Conservation (phyloP, 75 land plant species). For the Sequoia sempervirens region DNA sequence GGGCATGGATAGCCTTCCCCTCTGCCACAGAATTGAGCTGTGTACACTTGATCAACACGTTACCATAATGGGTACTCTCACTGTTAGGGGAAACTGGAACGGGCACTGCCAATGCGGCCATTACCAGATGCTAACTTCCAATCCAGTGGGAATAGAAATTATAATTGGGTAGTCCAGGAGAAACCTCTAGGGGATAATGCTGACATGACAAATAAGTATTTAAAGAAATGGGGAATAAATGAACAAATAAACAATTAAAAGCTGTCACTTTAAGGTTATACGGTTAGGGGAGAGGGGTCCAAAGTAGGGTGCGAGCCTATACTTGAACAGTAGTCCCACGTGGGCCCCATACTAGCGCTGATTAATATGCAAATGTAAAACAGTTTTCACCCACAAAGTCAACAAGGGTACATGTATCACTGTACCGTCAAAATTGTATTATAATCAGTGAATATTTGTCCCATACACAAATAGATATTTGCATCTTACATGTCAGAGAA, state of each 20-base stretch:
- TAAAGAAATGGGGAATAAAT: neutral
- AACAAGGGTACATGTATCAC: too few species aligned
- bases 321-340: too few species aligned
- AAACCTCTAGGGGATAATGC: neutral
- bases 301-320: too few species aligned
- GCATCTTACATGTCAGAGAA: too few species aligned
- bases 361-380: too few species aligned
- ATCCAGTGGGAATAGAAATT: neutral
- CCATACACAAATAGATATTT: too few species aligned
- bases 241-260: too few species aligned
- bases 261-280: neutral
- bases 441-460: too few species aligned
- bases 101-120: neutral
- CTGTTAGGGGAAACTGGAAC: neutral
- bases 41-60: neutral
- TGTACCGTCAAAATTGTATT: too few species aligned
- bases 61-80: neutral
- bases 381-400: too few species aligned
- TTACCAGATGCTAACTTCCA: neutral
- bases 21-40: neutral
- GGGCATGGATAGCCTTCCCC: neutral
- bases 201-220: neutral
- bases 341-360: too few species aligned
- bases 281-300: too few species aligned
- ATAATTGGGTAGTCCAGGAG: neutral